Base-by-base conservation (phyloP, 495 filamentous ascomycete species). In the Cercophora sp. region DNA sequence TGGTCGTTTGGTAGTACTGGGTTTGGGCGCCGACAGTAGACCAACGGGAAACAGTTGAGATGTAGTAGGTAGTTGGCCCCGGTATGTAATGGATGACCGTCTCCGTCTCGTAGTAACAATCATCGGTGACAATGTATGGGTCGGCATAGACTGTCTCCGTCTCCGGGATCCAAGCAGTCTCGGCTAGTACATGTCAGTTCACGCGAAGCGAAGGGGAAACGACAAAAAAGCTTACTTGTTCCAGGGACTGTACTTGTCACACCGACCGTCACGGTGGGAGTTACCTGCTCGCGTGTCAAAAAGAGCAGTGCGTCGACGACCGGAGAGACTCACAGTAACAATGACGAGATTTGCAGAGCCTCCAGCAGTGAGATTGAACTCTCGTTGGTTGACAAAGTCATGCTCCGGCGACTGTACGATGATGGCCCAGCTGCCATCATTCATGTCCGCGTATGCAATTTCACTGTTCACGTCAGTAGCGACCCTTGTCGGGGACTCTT, bases 371-470 rank as follows among this genome's bases (percentile, higher is more conserved):
- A 66, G 47, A n/a, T 48, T 51, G 46, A 66, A 66, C 31, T 56
- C 39, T 15, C 63, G 55, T 25, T 66, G 57, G 8, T 60, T 47
- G 1, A 43, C 39, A 39, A 66, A 66, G 22, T 59, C 55, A 4
- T 56, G 51, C 15, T 60, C 60, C 3, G 52, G 50, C 1, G 60
- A 54, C 24, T 66, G 52, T 19, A 66, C 45, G 8, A 66, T 26
- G 34, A 63, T 57, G 20, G 52, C 56, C 55, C 60, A 66, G 3
- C 26, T 46, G 13, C 63, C 63, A 2, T 54, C 44, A 8, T 20
- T 52, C 60, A 66, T 56, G 32, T 63, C 25, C 2, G 55, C 54
- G 41, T 63, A 63, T 1, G 53, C 8, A n/a, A 63, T 48, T n/a
- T 42, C 47, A 27, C 62, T 65, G 32, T 23, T 4, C 2, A 22